Evolutionary conservation across 2,329 filamentous ascomycete genomes (phyloP).

Genomic region (Xylaria sp.): DNA sequence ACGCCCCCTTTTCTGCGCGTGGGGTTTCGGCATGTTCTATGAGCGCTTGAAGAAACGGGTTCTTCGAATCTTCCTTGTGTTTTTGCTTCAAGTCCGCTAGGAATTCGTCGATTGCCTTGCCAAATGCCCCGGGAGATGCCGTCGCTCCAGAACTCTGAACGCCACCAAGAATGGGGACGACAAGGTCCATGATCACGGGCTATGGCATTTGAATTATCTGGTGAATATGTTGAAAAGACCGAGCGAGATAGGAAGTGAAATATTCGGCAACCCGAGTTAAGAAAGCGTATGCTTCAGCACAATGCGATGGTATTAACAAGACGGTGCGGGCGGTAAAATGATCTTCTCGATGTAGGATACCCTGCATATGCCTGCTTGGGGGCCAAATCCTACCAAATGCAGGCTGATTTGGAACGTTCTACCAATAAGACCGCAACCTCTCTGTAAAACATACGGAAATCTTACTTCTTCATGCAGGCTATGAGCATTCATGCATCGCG

Average conservation of each 20-base stretch:
- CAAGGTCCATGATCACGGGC: slow-evolving; percentile 6
- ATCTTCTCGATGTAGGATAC: background rate
- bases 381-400: slow-evolving; percentile 3
- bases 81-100: slow-evolving; percentile 26
- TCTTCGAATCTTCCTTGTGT: slow-evolving; percentile 22
- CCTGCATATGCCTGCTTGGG: background rate
- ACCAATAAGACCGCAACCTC: too few relatives aligned
- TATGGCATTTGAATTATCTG: slow-evolving; percentile 4
- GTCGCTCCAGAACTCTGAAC: background rate
- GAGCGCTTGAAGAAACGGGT: slow-evolving; percentile 26
- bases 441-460: too few relatives aligned
- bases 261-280: background rate
- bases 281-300: background rate
- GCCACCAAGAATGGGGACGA: background rate
- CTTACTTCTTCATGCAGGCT: too few relatives aligned
- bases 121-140: slow-evolving; percentile 7
- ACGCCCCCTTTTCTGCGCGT: background rate
- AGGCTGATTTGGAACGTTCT: too few relatives aligned
- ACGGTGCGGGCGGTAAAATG: background rate
- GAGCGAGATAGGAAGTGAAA: background rate
- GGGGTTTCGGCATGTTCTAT: background rate
- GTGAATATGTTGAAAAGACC: background rate
- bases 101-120: slow-evolving; percentile 28
- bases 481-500: background rate
- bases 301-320: background rate